Evolutionary conservation across 2,329 filamentous ascomycete genomes (phyloP), one percentile per base, ranked within the genome.

Genomic region (Diaporthe sp.): DNA sequence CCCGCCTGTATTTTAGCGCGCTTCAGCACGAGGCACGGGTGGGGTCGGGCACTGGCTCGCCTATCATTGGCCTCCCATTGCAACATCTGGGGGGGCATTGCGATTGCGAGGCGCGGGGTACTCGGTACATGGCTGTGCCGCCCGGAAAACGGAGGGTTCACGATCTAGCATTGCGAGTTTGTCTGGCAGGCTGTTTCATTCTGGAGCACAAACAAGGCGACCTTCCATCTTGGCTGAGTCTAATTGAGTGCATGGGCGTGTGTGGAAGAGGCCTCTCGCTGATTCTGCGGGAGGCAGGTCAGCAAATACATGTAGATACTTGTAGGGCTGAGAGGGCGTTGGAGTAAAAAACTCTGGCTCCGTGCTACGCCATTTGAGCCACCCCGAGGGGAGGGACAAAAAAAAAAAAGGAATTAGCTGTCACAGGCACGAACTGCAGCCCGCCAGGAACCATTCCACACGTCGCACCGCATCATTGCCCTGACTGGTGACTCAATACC

Each of bases 11-110:
- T 46, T 34, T 55, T 62, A 65, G 71, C 49, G 34, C 53, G 58
- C 71, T 42, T 73, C 71, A 57, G 58, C 71, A 55, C 61, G 58
- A 73, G 60, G 37, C 46, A 42, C 49, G 19, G 71, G 60, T 61
- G 71, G 71, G 71, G 34, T 55, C 34, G 22, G 71, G 22, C 44
- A 25, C 6, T 44, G 42, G 44, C 37, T 49, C 39, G 39, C 58
- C 71, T 55, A 65, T 73, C 58, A 73, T 65, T 73, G 58, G 58
- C 58, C 19, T 65, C 3, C 71, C 31, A 73, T 73, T 73, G 58
- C 71, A 73, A 73, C 49, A 73, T 73, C 34, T 53, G 17, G 57
- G 53, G 58, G 58, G 42, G 65, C 10, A 53, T 53, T 51, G 65
- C 46, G 65, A 70, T 37, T 37, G 34, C n/a, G 31, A 68, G 65